These are phyloP conservation scores for Extremus antarcticus DNA, from an alignment of 495 filamentous ascomycete genomes.

Conservation along the genomic window DNA sequence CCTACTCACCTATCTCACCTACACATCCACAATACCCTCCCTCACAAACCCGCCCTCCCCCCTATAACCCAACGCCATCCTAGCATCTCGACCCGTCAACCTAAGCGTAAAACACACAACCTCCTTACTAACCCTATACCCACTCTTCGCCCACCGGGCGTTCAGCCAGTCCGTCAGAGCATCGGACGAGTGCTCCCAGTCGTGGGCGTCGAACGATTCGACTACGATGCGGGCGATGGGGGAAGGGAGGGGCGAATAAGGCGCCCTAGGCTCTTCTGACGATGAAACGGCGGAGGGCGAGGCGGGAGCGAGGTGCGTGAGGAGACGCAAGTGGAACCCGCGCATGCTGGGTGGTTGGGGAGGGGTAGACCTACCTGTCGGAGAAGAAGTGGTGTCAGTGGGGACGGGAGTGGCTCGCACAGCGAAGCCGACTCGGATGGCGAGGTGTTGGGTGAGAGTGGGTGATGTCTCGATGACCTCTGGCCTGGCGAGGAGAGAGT, in stretches of 20 bases:
- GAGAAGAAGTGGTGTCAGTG: too few species aligned
- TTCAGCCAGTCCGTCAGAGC: constrained; percentile 13
- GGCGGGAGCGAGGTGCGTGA: neutral
- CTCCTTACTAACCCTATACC: constrained; percentile 1
- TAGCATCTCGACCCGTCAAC: neutral
- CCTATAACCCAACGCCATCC: neutral
- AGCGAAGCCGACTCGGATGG: neutral
- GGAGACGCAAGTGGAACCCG: neutral
- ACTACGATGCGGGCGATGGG: constrained; percentile 1
- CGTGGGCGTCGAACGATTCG: neutral
- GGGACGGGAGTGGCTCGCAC: neutral
- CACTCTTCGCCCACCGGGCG: constrained; percentile 9
- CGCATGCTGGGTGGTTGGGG: neutral
- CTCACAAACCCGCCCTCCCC: constrained; percentile 1
- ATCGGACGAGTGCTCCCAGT: constrained; percentile 7
- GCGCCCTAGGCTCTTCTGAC: too few species aligned
- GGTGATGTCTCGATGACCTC: neutral
- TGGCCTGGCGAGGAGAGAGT: neutral
- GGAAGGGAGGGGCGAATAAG: constrained; percentile 4
- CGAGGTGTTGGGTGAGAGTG: neutral
- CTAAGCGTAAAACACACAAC: constrained; percentile 4
- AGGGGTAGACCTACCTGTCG: too few species aligned
- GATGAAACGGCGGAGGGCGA: neutral
- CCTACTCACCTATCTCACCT: neutral
- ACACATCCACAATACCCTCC: neutral